A percentile compares a stretch with the other conserved stretches of the same genome.
These are phyloP conservation scores for Hymenochaete sp. DNA, from an alignment of 1,284 basidiomycete species.

Conservation along the genomic window DNA sequence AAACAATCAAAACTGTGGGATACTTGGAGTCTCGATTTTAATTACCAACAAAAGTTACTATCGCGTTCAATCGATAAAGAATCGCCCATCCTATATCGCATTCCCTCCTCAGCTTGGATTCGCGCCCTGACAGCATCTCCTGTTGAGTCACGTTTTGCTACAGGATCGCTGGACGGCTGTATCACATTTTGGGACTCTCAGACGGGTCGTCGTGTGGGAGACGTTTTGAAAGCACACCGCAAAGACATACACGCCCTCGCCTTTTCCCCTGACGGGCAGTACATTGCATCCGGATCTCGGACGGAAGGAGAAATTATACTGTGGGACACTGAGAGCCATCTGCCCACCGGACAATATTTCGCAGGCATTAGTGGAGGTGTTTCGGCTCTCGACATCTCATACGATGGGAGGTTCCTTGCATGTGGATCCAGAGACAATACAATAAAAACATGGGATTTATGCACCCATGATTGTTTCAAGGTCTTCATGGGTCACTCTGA, in stretches of 20 bases:
- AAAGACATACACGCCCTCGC: background rate
- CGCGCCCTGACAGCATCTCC: too few relatives aligned
- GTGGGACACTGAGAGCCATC: slow-evolving; percentile 9
- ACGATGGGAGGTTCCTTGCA: slow-evolving; percentile 9
- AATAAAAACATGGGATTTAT: slow-evolving; percentile 13
- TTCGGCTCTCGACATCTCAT: slow-evolving; percentile 13
- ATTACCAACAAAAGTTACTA: background rate
- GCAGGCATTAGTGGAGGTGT: too few relatives aligned
- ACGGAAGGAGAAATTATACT: background rate
- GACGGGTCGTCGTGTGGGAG: too few relatives aligned
- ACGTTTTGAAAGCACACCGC: too few relatives aligned
- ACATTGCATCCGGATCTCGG: slow-evolving; percentile 5
- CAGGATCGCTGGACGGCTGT: slow-evolving; percentile 86
- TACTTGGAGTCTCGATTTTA: background rate
- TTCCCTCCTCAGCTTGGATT: too few relatives aligned
- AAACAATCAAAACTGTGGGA: background rate
- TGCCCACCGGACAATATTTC: too few relatives aligned
- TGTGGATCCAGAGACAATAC: slow-evolving; percentile 14
- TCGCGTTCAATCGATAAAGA: too few relatives aligned
- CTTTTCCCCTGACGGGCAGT: slow-evolving; percentile 5
- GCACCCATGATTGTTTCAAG: background rate
- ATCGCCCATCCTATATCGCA: background rate
- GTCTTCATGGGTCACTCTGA: background rate
- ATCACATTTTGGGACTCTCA: slow-evolving; percentile 3
- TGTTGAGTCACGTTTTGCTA: background rate